These are phyloP conservation scores for Aspergillus pseudonomiae DNA, from an alignment of 2,329 filamentous ascomycete species.

Conservation along the genomic window DNA sequence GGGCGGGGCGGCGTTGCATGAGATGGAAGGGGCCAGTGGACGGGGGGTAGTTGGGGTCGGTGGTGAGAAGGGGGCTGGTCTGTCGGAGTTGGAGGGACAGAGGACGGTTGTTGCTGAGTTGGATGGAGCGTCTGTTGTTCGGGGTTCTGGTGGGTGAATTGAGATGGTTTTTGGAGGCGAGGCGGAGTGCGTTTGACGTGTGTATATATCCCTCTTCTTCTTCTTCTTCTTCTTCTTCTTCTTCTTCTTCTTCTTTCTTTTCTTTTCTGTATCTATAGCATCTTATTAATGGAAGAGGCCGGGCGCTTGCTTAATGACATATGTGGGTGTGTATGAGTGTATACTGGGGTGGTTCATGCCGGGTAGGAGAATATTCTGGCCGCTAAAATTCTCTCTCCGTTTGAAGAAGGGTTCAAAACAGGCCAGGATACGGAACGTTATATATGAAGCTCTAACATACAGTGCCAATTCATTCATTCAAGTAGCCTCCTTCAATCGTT, in stretches of 20 bases:
- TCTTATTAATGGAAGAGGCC: background rate
- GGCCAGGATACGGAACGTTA: background rate
- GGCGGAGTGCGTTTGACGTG: background rate
- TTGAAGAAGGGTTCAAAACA: too few relatives aligned
- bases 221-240: background rate
- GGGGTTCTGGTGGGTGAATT: background rate
- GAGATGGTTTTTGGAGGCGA: background rate
- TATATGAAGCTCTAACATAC: background rate
- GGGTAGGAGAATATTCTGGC: too few relatives aligned
- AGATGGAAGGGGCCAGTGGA: slow-evolving; percentile 4
- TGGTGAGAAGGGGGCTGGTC: background rate
- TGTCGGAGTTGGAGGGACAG: slow-evolving; percentile 1
- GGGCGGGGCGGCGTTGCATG: slow-evolving; percentile 14
- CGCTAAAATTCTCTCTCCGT: too few relatives aligned
- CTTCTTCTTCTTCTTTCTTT: too few relatives aligned
- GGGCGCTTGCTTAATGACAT: background rate
- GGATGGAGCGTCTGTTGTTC: background rate
- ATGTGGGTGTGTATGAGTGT: background rate
- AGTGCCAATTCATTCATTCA: background rate
- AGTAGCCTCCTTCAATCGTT: background rate
- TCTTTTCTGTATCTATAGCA: background rate
- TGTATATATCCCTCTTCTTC: background rate
- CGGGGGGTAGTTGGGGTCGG: background rate
- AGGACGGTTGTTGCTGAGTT: background rate
- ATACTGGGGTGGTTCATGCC: background rate